phyloP scores from a whole-genome alignment of 2,329 filamentous ascomycete genomes.

The Dryadomyces quercivorus region DNA sequence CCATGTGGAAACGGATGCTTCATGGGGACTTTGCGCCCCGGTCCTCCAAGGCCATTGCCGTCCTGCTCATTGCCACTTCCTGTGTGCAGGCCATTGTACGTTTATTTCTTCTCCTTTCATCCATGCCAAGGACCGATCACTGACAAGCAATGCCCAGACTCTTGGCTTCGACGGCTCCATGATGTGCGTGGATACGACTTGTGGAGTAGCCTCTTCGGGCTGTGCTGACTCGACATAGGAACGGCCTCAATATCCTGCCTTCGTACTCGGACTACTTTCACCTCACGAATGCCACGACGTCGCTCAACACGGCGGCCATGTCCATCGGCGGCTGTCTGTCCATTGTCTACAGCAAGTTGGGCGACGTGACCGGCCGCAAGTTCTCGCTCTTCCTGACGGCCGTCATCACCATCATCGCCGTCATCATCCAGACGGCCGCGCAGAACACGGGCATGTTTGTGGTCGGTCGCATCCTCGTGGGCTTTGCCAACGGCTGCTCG shows the following conservation, averaged over 20 bases:
- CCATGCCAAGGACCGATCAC: too few species aligned
- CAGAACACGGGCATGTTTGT: conserved; percentile 43
- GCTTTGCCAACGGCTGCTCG: conserved; percentile 27
- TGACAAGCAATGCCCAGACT: neutral
- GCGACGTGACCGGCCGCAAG: conserved; percentile 13
- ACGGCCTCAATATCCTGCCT: conserved; percentile 20
- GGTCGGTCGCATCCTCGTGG: conserved; percentile 45
- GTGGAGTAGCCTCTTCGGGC: neutral
- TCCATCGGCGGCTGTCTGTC: conserved; percentile 12
- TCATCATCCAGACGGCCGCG: conserved; percentile 10
- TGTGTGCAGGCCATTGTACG: too few species aligned
- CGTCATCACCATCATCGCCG: conserved; percentile 9
- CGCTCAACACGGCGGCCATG: conserved; percentile 7
- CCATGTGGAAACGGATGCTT: too few species aligned
- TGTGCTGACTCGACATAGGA: neutral
- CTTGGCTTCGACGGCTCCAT: neutral
- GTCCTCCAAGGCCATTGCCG: too few species aligned
- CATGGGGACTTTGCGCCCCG: too few species aligned
- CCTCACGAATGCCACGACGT: conserved; percentile 17
- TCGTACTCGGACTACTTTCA: conserved; percentile 21
- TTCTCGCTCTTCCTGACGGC: conserved; percentile 9
- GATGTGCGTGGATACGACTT: neutral
- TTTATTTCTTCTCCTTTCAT: too few species aligned
- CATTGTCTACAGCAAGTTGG: conserved; percentile 11
- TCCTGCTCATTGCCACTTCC: too few species aligned